Base-by-base conservation (phyloP, 2,329 filamentous ascomycete species). In the Exophiala viscosa region DNA sequence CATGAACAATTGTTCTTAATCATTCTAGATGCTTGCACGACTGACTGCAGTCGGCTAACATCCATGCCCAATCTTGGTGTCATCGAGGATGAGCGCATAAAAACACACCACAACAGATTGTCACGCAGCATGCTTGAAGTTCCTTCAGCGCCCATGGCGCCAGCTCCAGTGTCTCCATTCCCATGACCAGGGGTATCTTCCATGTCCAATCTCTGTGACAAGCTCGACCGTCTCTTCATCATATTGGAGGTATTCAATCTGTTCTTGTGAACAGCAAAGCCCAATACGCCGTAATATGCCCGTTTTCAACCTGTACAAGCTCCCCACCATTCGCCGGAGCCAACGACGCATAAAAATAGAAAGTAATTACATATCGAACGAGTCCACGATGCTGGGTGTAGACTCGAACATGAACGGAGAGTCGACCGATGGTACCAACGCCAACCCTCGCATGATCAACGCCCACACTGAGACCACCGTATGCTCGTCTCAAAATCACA, bases 131-230 rank as follows among this genome's bases (percentile, higher is more conserved):
- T 39, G 14, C 42, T 33, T 39, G 41, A 34, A 54, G 33, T 20
- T 20, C 33, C 15, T 38, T 38, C 6, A 48, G 35, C 52, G 46
- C 20, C 20, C 6, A 31, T 43, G 17, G 42, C 46, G 43, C 52
- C 47, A 50, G 52, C 47, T 50, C 49, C 43, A 36, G 20, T 40
- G 36, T 17, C 35, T 38, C 10, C 14, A 34, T 35, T 46, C 41
- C 48, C 53, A 39, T 50, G 42, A 53, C 54, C 49, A n/a, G 54
- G 48, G 54, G 49, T 56, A 52, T 56, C 54, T 49, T 53, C 45
- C 45, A 43, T 53, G 54, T 49, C 50, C 50, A 52, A 56, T 38
- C n/a, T 40, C 33, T 43, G 40, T 14, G 41, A 23, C 44, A 39
- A 56, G 49, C 50, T 50, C 43, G 42, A 41, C 50, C 54, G 45